Conservation (phyloP, 108 stramenopile genomes). For the Cyclotella kingstonii region DNA sequence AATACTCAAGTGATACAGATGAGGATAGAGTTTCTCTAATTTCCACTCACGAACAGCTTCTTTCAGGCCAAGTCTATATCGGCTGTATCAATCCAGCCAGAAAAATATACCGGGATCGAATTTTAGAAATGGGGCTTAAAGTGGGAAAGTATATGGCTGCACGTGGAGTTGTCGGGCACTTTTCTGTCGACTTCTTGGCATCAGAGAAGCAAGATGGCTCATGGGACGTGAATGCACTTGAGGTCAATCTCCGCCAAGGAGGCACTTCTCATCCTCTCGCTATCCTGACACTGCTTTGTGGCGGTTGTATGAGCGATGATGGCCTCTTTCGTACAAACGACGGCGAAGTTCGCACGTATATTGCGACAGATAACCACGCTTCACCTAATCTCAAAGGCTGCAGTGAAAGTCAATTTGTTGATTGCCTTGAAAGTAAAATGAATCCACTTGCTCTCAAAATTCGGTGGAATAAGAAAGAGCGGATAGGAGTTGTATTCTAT, state of each 20-base stretch:
- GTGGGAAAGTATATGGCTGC: conserved; percentile 24
- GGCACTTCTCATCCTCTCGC: conserved; percentile 39
- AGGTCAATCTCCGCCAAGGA: conserved; percentile 35
- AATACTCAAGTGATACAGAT: conserved; percentile 1
- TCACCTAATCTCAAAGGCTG: conserved; percentile 14
- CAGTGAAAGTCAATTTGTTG: conserved; percentile 14
- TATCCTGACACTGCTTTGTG: conserved; percentile 30
- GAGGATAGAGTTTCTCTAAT: conserved; percentile 11
- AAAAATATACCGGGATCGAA: conserved; percentile 7
- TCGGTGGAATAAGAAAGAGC: conserved; percentile 27
- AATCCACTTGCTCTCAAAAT: conserved; percentile 12
- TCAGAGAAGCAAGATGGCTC: conserved; percentile 9
- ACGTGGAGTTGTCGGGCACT: conserved; percentile 30
- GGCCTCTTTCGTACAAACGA: conserved; percentile 38
- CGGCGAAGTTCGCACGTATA: conserved; percentile 16
- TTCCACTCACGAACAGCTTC: conserved; percentile 39
- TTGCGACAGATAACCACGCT: conserved; percentile 28
- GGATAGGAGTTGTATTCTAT: conserved; percentile 37
- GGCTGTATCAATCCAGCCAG: conserved; percentile 31
- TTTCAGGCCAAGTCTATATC: conserved; percentile 25
- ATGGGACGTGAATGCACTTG: conserved; percentile 29
- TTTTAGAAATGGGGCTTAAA: conserved; percentile 17
- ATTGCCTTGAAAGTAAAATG: conserved; percentile 19
- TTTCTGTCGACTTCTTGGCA: conserved; percentile 36
- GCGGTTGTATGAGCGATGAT: conserved; percentile 26